Evolutionary conservation across 2,329 filamentous ascomycete species (phyloP).

Genomic region (Catunica adiposa): DNA sequence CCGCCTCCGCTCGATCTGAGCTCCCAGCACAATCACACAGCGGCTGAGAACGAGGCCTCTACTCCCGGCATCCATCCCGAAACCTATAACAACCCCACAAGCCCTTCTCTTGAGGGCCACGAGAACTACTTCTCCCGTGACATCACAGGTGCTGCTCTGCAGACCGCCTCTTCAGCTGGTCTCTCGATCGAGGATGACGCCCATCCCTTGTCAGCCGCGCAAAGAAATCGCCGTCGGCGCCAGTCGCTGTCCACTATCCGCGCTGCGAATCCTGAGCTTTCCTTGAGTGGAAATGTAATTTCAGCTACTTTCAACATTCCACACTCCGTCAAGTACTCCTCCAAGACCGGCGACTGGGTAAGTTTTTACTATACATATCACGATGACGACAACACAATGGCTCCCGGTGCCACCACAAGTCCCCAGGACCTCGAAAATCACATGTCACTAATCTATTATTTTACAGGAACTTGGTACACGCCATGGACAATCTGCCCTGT

Average conservation of each 20-base stretch:
- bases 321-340: constrained; percentile 38
- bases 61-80: constrained; percentile 19
- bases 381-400: constrained; percentile 4
- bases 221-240: constrained; percentile 22
- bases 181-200: constrained; percentile 4
- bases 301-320: constrained; percentile 49
- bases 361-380: constrained; percentile 17
- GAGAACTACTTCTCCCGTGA: constrained; percentile 18
- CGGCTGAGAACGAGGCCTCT: constrained; percentile 18
- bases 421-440: background rate
- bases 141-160: constrained; percentile 13
- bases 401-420: background rate
- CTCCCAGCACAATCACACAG: constrained; percentile 13
- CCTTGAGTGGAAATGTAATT: constrained; percentile 48
- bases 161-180: background rate
- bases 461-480: constrained; percentile 55
- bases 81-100: constrained; percentile 16
- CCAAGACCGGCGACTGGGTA: constrained; percentile 44
- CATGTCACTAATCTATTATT: constrained; percentile 3
- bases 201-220: constrained; percentile 13
- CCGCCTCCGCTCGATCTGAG: constrained; percentile 9
- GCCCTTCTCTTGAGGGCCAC: constrained; percentile 12
- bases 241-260: constrained; percentile 40
- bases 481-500: constrained; percentile 77
- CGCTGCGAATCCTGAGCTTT: constrained; percentile 38